Conservation (phyloP, 371 early-diverging fungal species). For the Lichtheimia ramosa region DNA sequence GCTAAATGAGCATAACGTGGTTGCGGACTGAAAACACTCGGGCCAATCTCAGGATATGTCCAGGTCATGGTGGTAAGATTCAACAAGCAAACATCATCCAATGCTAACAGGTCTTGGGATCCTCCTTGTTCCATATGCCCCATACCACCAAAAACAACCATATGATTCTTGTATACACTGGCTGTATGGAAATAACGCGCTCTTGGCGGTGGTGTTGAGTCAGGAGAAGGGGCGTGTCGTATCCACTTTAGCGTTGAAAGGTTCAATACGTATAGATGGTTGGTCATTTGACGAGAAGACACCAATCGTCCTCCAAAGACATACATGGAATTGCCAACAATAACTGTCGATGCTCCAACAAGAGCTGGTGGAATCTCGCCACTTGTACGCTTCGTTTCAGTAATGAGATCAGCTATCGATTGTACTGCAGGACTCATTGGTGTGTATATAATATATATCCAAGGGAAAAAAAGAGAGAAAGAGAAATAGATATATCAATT, state of each 20-base stretch:
- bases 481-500: background rate
- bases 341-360: slow-evolving; percentile 68
- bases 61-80: slow-evolving; percentile 59
- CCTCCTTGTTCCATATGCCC: slow-evolving; percentile 29
- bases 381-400: slow-evolving; percentile 65
- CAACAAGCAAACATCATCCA: slow-evolving; percentile 67
- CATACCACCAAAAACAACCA: slow-evolving; percentile 73
- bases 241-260: slow-evolving; percentile 60
- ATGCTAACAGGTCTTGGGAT: slow-evolving; percentile 42
- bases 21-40: slow-evolving; percentile 51
- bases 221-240: slow-evolving; percentile 29
- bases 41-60: slow-evolving; percentile 47
- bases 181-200: slow-evolving; percentile 80
- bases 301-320: slow-evolving; percentile 75
- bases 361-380: slow-evolving; percentile 68
- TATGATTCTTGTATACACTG: slow-evolving; percentile 54
- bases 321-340: slow-evolving; percentile 57
- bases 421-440: slow-evolving; percentile 49
- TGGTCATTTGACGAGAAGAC: slow-evolving; percentile 66
- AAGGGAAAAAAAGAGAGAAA: background rate
- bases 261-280: slow-evolving; percentile 67
- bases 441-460: background rate
- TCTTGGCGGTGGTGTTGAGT: slow-evolving; percentile 37
- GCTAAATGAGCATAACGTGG: slow-evolving; percentile 75
- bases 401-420: slow-evolving; percentile 75